Base-by-base conservation (phyloP, 257 asterid genomes). In the Nicotiana knightiana region DNA sequence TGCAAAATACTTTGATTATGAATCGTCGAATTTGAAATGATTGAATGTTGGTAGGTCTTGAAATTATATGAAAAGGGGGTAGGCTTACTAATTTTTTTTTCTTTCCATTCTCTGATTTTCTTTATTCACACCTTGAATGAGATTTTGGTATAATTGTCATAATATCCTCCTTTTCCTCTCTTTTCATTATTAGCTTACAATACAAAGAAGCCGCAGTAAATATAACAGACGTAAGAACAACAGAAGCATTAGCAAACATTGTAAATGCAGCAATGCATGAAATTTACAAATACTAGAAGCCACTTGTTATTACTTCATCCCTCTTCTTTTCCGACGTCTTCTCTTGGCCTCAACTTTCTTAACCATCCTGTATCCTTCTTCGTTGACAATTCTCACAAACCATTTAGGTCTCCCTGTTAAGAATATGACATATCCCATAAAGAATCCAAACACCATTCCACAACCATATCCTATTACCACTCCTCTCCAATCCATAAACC, bases 401-500 rank as follows among this genome's bases (percentile, higher is more conserved):
- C 85, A 48, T 64, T 46, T 57, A 24, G 88, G 90, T 46, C 82
- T 83, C 37, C 83, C 82, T 13, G 63, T 68, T 48, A 68, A 46
- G 58, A 87, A 86, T 39, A 87, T 81, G 10, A 81, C 24, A 77
- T 54, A 39, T 46, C 83, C 86, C 35, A 54, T 61, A 7, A 17
- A 63, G 28, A 81, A 6, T 32, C 88, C 90, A 33, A 78, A 15
- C 13, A 77, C 30, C 54, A 76, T 7, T 57, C 90, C 90, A 43
- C 51, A 71, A 6, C 82, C 63, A 58, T 84, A 89, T 8, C 91
- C 90, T 16, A 82, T 37, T 5, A 75, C 17, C 4, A 87, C 86
- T 10, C 73, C 78, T 81, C 59, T 46, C 89, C 88, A 89, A 3
- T 78, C 30, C 2, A 77, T 2, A 35, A 85, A 76, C 1, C 12